These are phyloP conservation scores for Globisporangium splendens DNA, from an alignment of 352 stramenopile genomes.

Conservation along the genomic window DNA sequence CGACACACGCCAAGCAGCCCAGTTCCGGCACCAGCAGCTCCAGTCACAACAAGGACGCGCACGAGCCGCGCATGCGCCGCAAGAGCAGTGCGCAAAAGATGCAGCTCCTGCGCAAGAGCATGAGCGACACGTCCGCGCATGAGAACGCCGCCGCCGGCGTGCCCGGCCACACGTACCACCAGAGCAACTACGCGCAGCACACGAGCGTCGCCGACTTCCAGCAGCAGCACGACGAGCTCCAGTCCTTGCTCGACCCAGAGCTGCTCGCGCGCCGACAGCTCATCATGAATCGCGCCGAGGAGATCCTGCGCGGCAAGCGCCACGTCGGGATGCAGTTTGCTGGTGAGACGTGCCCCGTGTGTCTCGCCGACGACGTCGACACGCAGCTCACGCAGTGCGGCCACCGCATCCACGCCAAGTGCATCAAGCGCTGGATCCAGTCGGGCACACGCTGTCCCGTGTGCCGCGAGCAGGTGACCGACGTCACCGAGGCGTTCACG, in stretches of 20 bases:
- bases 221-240: slow-evolving; percentile 10
- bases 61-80: slow-evolving; percentile 19
- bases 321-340: slow-evolving; percentile 55
- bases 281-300: slow-evolving; percentile 57
- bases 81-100: slow-evolving; percentile 15
- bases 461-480: slow-evolving; percentile 56
- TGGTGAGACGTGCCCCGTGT: slow-evolving; percentile 65
- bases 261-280: slow-evolving; percentile 19
- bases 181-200: slow-evolving; percentile 7
- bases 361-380: slow-evolving; percentile 68
- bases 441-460: slow-evolving; percentile 60
- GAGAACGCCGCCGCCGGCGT: slow-evolving; percentile 1
- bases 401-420: slow-evolving; percentile 73
- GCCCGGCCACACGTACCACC: background rate
- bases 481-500: slow-evolving; percentile 49
- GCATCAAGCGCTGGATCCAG: slow-evolving; percentile 76
- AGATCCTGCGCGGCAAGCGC: slow-evolving; percentile 59
- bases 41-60: background rate
- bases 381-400: slow-evolving; percentile 60
- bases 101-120: slow-evolving; percentile 20
- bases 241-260: slow-evolving; percentile 25
- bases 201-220: slow-evolving; percentile 28
- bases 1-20: slow-evolving; percentile 12
- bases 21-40: background rate
- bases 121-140: slow-evolving; percentile 26